Base-by-base conservation (phyloP, 768 basidiomycete genomes). In the Tubosaeta brunneosetosa region DNA sequence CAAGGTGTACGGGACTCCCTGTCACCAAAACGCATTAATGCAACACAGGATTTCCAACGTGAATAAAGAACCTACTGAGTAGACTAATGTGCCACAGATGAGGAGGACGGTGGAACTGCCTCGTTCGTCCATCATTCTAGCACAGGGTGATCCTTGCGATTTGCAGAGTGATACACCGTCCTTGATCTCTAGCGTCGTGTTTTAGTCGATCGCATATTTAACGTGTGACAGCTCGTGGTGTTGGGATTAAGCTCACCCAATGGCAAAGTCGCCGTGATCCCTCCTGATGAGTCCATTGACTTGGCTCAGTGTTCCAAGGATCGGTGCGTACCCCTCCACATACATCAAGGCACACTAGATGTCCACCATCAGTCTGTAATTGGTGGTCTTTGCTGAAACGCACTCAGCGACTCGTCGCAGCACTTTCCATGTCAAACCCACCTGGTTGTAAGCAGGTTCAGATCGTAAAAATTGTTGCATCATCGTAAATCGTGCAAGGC, bases 21-120 rank as follows among this genome's bases (percentile, higher is more conserved):
- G n/a, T n/a, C n/a, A n/a, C 0, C 38, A 44, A n/a, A 36, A 26
- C 32, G 14, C 19, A 12, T 60, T 7, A 60, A 32, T 12, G 22
- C 11, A 26, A 33, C 16, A 32, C 53, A 34, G 4, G 3, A 27
- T 43, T 16, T 22, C 12, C 1, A 11, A 54, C 16, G 31, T 26
- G 13, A 19, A 27, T 29, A 26, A 4, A 51, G 4, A 63, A 58
- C 87, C 86, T 47, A 71, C 67, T 5, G 78, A 77, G 59, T 79
- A 82, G 7, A 84, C 79, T 3, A 79, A 75, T 12, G 73, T 74
- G 55, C 90, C 89, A 65, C 92, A 94, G 26, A 87, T 74, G 63
- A 94, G 93, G 55, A 86, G 77, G 33, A 93, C 78, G 19, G 82
- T 76, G 2, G 89, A 80, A 6, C 86, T 86, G 8, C 81, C 86